Conservation (phyloP, 305 asterid species). For the Striga hermonthica region DNA sequence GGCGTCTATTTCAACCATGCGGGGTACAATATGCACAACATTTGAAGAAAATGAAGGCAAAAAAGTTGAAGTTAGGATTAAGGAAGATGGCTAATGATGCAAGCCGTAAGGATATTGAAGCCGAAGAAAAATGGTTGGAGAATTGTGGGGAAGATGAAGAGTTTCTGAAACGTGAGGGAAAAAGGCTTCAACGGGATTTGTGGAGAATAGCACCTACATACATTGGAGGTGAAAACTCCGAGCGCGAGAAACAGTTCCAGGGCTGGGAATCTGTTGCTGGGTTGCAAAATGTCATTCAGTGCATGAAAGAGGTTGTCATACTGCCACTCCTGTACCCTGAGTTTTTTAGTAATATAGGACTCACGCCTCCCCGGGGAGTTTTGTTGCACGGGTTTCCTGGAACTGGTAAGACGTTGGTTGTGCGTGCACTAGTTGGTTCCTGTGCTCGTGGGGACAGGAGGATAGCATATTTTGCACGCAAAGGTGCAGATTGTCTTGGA, state of each 20-base stretch:
- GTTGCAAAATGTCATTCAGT: conserved; percentile 83
- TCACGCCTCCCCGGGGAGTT: conserved; percentile 97
- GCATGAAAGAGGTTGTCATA: conserved; percentile 98
- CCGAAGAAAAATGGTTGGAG: conserved; percentile 96
- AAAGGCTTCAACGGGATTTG: conserved; percentile 96
- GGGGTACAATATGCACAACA: conserved; percentile 56
- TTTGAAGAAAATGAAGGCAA: conserved; percentile 71
- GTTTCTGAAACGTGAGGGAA: conserved; percentile 93
- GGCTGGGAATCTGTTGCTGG: conserved; percentile 99
- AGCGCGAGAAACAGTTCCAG: conserved; percentile 48
- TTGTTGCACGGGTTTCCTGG: conserved; percentile 98
- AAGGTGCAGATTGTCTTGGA: conserved; percentile 99
- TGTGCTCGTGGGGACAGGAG: conserved; percentile 95
- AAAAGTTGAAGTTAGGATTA: conserved; percentile 69
- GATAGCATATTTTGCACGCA: conserved; percentile 96
- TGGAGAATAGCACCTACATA: conserved; percentile 85
- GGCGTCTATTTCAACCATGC: conserved; percentile 87
- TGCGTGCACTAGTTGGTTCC: conserved; percentile 96
- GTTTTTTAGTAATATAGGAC: conserved; percentile 74
- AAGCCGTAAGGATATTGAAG: conserved; percentile 82
- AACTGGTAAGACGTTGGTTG: conserved; percentile 96
- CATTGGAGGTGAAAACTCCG: conserved; percentile 74
- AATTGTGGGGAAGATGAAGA: conserved; percentile 99
- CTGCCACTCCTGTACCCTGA: conserved; percentile 93
- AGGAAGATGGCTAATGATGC: conserved; percentile 79